Conservation (phyloP, 805 yeast genomes). For the Yarrowia osloensis region DNA sequence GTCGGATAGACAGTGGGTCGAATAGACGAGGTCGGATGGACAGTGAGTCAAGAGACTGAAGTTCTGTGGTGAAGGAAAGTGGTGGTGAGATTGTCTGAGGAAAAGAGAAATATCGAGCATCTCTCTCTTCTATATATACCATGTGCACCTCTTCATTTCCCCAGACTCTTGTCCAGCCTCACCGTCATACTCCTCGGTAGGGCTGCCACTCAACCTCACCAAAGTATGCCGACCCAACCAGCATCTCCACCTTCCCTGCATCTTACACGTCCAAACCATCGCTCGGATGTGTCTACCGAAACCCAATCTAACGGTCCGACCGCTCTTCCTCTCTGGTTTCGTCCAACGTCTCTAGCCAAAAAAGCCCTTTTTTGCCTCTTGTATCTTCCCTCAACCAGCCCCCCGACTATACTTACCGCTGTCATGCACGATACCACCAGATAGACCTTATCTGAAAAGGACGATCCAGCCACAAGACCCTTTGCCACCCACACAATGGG, state of each 20-base stretch:
- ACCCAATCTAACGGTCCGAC: neutral
- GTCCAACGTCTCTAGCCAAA: neutral
- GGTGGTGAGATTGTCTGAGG: neutral
- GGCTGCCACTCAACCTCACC: constrained; percentile 5
- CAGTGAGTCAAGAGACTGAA: constrained; percentile 14
- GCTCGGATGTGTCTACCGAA: constrained; percentile 2
- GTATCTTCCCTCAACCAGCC: neutral
- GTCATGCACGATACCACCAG: constrained; percentile 1
- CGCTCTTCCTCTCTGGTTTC: neutral
- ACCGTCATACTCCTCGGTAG: neutral
- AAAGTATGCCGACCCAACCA: neutral
- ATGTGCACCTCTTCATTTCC: neutral
- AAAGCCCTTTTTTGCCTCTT: neutral
- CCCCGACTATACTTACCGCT: neutral
- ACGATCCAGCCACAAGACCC: neutral
- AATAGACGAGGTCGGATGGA: constrained; percentile 7
- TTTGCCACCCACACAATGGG: neutral
- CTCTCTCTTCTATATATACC: neutral
- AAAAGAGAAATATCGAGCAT: neutral
- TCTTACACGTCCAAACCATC: neutral
- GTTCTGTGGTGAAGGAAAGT: neutral
- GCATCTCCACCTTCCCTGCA: constrained; percentile 8
- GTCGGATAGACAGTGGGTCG: constrained; percentile 5
- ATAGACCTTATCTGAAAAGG: neutral
- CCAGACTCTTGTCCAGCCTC: neutral